Evolutionary conservation across 495 filamentous ascomycete species (phyloP), one percentile per base, ranked within the genome.

Genomic region (Trichoderma erinaceum): DNA sequence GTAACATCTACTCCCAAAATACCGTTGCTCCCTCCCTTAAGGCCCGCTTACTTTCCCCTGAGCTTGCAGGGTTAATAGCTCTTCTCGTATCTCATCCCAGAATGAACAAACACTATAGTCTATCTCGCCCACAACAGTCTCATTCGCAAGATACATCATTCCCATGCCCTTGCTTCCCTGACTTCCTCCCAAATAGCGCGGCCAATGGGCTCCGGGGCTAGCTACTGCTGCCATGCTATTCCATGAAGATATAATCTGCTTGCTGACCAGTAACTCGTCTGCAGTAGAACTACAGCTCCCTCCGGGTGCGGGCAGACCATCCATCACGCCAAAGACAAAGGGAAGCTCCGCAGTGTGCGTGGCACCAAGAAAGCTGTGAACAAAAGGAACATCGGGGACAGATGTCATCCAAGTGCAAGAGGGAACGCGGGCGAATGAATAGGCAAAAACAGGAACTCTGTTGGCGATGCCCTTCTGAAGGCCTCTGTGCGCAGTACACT

Each of bases 321-420:
- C 50, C 50, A 56, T 1, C n/a, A 56, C 50, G 7, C 76, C 76
- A 67, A 78, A 78, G 8, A 78, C 75, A 35, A 73, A 78, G 63
- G 75, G 76, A 48, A 78, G 71, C 71, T 78, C 76, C 12, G 75
- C 76, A 65, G 76, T 76, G 68, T 78, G 32, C 41, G 64, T 27
- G 16, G 38, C 64, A 25, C 23, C 44, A 25, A 41, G 64, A 66
- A 44, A 46, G 27, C 44, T 66, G 21, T 66, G 21, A 4, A 41
- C 8, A 41, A 27, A 46, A 44, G 64, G 38, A 18, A 43, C 32
- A 21, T 56, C n/a, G 50, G 63, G 38, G 32, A 64, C 29, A 64
- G 63, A 66, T 18, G 76, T 69, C 76, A 78, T 12, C 83, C 2
- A 85, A 78, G 63, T 81, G 21, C 50, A 56, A 6, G 50, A 56